These are phyloP conservation scores for Kazachstania sp. DNA, from an alignment of 1,139 yeast genomes.

Conservation along the genomic window DNA sequence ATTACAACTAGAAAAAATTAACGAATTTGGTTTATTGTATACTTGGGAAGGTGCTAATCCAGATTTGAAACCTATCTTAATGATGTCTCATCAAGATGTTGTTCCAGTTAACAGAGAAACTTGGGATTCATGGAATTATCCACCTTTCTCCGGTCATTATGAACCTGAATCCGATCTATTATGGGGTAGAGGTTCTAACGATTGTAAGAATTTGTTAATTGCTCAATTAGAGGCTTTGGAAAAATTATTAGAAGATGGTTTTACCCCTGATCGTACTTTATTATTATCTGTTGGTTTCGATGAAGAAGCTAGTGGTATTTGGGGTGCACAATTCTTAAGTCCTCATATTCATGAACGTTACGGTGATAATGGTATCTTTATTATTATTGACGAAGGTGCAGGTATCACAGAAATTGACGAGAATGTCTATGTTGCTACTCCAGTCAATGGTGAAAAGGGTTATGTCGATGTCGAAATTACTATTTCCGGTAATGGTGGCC, in stretches of 20 bases:
- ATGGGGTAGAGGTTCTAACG: conserved; percentile 62
- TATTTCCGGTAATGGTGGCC: conserved; percentile 59
- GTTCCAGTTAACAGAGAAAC: conserved; percentile 69
- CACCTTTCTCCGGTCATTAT: conserved; percentile 61
- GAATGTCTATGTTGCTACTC: conserved; percentile 46
- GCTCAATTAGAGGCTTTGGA: conserved; percentile 55
- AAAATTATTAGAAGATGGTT: conserved; percentile 38
- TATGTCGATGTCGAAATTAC: conserved; percentile 42
- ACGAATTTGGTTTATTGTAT: conserved; percentile 57
- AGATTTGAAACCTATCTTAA: conserved; percentile 51
- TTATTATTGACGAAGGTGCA: conserved; percentile 59
- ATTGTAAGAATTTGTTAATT: conserved; percentile 52
- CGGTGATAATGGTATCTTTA: conserved; percentile 48
- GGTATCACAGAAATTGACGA: conserved; percentile 33
- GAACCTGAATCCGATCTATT: conserved; percentile 44
- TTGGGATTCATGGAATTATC: conserved; percentile 51
- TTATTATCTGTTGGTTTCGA: conserved; percentile 62
- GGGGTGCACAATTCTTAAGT: conserved; percentile 45
- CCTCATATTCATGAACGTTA: conserved; percentile 39
- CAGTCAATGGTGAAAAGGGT: conserved; percentile 64
- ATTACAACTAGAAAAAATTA: conserved; percentile 47
- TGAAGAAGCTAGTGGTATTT: conserved; percentile 58
- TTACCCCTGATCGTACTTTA: conserved; percentile 47
- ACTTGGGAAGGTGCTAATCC: conserved; percentile 55
- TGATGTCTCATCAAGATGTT: conserved; percentile 76